phyloP scores from a whole-genome alignment of 345 rosid species.

The Heritiera littoralis region DNA sequence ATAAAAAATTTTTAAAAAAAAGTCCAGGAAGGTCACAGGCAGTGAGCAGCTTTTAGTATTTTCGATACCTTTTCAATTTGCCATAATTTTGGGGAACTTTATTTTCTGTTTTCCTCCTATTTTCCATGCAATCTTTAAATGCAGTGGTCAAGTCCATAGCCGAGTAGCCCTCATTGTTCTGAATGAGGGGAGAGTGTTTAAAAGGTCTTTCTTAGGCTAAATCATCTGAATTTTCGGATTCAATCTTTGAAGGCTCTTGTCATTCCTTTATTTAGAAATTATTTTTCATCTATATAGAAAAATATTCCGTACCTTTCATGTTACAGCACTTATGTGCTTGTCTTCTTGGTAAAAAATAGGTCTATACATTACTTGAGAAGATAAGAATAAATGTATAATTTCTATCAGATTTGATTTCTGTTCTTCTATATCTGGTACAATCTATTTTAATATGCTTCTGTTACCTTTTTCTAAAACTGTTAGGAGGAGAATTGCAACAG shows the following conservation, averaged over 20 bases:
- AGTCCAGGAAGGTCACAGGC: neutral
- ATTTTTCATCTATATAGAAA: neutral
- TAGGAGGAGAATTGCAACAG: constrained; percentile 52
- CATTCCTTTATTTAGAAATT: constrained; percentile 4
- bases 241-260: neutral
- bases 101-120: neutral
- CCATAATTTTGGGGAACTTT: neutral
- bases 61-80: neutral
- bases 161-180: neutral
- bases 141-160: neutral
- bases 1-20: neutral
- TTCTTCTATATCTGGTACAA: neutral
- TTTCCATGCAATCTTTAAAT: neutral
- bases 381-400: neutral
- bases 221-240: neutral
- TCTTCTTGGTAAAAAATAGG: neutral
- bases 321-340: neutral
- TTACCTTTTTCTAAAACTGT: constrained; percentile 8
- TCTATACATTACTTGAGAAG: neutral
- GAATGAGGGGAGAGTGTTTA: neutral
- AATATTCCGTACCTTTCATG: neutral
- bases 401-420: neutral
- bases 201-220: neutral
- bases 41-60: neutral
- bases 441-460: constrained; percentile 15